Evolutionary conservation across 2,329 filamentous ascomycete species (phyloP).

Genomic region (Aspergillus japonicus): DNA sequence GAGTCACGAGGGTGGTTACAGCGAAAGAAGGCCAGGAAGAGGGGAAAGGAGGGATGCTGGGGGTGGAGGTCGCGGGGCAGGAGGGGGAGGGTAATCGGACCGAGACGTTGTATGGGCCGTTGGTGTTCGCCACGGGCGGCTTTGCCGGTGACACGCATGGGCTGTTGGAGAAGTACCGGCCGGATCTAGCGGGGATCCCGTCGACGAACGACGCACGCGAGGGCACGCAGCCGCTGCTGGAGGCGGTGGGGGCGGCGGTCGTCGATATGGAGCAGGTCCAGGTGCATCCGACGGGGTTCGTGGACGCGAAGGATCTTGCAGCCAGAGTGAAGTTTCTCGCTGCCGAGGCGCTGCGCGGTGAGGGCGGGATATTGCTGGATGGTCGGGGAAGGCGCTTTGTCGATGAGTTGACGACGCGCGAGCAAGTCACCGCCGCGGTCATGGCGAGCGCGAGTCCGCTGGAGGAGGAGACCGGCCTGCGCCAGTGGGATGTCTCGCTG

Average conservation of each 20-base stretch:
- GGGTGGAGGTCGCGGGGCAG: constrained; percentile 51
- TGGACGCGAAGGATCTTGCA: constrained; percentile 51
- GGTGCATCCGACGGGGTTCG: constrained; percentile 64
- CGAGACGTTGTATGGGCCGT: constrained; percentile 49
- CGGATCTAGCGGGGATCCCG: constrained; percentile 59
- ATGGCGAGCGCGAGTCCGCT: constrained; percentile 36
- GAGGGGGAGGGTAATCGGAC: constrained; percentile 30
- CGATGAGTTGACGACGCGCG: constrained; percentile 62
- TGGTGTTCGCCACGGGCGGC: constrained; percentile 62
- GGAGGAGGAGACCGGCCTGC: constrained; percentile 27
- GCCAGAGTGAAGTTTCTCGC: constrained; percentile 61
- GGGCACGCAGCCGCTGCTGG: constrained; percentile 51
- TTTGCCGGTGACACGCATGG: constrained; percentile 63
- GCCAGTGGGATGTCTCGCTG: constrained; percentile 60
- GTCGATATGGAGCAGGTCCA: constrained; percentile 56
- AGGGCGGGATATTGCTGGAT: constrained; percentile 58
- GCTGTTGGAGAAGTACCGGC: constrained; percentile 56
- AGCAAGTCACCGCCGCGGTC: constrained; percentile 56
- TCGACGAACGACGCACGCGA: constrained; percentile 63
- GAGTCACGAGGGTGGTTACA: constrained; percentile 54
- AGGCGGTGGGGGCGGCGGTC: constrained; percentile 40
- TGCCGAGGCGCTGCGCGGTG: constrained; percentile 62
- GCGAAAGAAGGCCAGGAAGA: constrained; percentile 19
- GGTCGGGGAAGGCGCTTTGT: constrained; percentile 54
- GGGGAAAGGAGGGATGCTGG: constrained; percentile 42